These are phyloP conservation scores for Candida maesae DNA, from an alignment of 805 yeast genomes.

Conservation along the genomic window DNA sequence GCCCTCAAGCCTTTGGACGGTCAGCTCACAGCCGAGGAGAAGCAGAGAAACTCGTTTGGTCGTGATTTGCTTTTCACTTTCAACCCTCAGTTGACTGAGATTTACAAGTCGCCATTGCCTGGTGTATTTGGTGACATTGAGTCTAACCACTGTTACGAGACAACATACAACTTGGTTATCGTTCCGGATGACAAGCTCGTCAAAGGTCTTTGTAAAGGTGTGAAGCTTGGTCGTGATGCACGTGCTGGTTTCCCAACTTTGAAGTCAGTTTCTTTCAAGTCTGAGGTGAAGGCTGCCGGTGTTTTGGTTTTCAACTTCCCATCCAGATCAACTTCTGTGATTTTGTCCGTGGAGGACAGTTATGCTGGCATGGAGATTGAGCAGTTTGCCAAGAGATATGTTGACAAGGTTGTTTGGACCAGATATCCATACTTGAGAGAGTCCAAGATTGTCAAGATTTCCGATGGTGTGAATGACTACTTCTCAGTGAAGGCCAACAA, in stretches of 20 bases:
- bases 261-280: slow-evolving; percentile 58
- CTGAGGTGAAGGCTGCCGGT: slow-evolving; percentile 53
- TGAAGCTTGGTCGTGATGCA: slow-evolving; percentile 62
- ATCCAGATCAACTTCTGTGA: slow-evolving; percentile 76
- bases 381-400: slow-evolving; percentile 59
- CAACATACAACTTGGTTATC: slow-evolving; percentile 47
- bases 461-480: slow-evolving; percentile 51
- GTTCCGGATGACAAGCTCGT: slow-evolving; percentile 36
- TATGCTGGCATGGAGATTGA: slow-evolving; percentile 54
- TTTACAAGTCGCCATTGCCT: slow-evolving; percentile 74
- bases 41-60: slow-evolving; percentile 71
- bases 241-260: slow-evolving; percentile 91
- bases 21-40: slow-evolving; percentile 66
- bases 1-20: slow-evolving; percentile 68
- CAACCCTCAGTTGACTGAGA: slow-evolving; percentile 69
- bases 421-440: slow-evolving; percentile 92
- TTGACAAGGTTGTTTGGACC: slow-evolving; percentile 64
- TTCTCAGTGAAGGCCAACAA: slow-evolving; percentile 29
- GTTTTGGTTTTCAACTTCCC: slow-evolving; percentile 82
- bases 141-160: slow-evolving; percentile 74
- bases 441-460: slow-evolving; percentile 61
- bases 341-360: slow-evolving; percentile 55
- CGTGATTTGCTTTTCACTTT: slow-evolving; percentile 59
- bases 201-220: slow-evolving; percentile 62
- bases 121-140: slow-evolving; percentile 74